Percentiles rank a stretch among this genome's conserved stretches.
phyloP scores from a whole-genome alignment of 805 yeast species.

The Wickerhamiella sorbophila region DNA sequence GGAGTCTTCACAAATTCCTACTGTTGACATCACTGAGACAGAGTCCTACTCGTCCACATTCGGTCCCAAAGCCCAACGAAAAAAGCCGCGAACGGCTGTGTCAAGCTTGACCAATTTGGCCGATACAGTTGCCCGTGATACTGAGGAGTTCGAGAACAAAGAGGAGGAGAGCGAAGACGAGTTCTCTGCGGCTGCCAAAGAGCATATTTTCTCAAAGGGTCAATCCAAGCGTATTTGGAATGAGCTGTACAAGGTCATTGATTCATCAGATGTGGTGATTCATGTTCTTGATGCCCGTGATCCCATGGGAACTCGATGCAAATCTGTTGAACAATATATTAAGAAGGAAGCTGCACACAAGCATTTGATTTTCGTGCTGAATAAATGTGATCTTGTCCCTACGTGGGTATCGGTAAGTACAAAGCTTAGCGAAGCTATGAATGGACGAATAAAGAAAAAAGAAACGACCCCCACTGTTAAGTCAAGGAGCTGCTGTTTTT shows the following conservation, averaged over 20 bases:
- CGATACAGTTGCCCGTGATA: slow-evolving; percentile 40
- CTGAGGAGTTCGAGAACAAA: slow-evolving; percentile 54
- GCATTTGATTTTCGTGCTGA: slow-evolving; percentile 84
- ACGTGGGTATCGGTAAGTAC: slow-evolving; percentile 98
- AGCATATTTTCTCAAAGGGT: slow-evolving; percentile 90
- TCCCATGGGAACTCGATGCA: slow-evolving; percentile 92
- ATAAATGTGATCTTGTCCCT: slow-evolving; percentile 96
- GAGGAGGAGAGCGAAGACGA: slow-evolving; percentile 53
- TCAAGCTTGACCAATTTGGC: slow-evolving; percentile 72
- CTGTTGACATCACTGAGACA: slow-evolving; percentile 70
- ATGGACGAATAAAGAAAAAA: background rate
- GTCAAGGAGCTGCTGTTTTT: slow-evolving; percentile 27
- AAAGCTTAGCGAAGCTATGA: slow-evolving; percentile 15
- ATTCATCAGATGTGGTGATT: slow-evolving; percentile 92
- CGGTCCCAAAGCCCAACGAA: slow-evolving; percentile 92
- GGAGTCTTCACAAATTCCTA: slow-evolving; percentile 65
- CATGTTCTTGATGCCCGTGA: slow-evolving; percentile 97
- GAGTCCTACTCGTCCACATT: slow-evolving; percentile 71
- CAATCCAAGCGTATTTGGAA: slow-evolving; percentile 98
- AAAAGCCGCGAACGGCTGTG: slow-evolving; percentile 70
- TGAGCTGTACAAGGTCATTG: slow-evolving; percentile 90
- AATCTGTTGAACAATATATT: slow-evolving; percentile 82
- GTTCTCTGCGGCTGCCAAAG: slow-evolving; percentile 82
- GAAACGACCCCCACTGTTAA: slow-evolving; percentile 49
- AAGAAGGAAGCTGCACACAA: slow-evolving; percentile 91